These are phyloP conservation scores for Aspergillus egyptiacus DNA, from an alignment of 495 filamentous ascomycete genomes.

Conservation along the genomic window DNA sequence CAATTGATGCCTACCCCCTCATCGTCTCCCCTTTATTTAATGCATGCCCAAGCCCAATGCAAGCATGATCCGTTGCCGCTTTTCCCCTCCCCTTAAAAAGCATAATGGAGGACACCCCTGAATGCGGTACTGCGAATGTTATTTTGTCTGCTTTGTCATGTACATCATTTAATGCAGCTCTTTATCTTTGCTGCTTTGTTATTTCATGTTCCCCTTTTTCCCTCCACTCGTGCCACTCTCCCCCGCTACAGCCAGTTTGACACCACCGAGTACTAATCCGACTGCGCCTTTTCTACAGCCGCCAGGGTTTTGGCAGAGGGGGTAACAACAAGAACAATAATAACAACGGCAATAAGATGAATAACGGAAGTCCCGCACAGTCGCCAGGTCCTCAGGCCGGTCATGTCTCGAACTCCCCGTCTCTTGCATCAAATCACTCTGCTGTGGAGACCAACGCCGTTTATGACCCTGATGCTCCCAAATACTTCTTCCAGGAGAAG, in stretches of 20 bases:
- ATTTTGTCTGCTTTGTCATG: conserved; percentile 1
- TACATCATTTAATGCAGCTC: neutral
- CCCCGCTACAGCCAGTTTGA: conserved; percentile 37
- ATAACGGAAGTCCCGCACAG: conserved; percentile 42
- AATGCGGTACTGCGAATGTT: neutral
- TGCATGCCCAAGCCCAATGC: conserved; percentile 11
- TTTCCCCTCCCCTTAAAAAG: conserved; percentile 9
- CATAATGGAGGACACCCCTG: conserved; percentile 8
- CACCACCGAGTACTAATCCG: conserved; percentile 33
- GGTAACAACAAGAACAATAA: conserved; percentile 48
- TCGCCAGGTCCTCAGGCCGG: conserved; percentile 44
- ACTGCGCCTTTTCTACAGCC: conserved; percentile 27
- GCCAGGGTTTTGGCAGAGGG: conserved; percentile 48
- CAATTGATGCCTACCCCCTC: conserved; percentile 11
- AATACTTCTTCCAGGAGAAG: conserved; percentile 72
- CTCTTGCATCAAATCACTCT: conserved; percentile 45
- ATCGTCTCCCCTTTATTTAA: conserved; percentile 13
- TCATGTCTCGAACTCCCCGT: conserved; percentile 55
- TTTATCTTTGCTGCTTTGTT: conserved; percentile 1
- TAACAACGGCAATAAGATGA: conserved; percentile 40
- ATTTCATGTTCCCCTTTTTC: conserved; percentile 3
- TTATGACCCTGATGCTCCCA: conserved; percentile 51
- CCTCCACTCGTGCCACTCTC: conserved; percentile 3
- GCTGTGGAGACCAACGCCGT: conserved; percentile 42
- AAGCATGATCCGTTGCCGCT: conserved; percentile 10